A percentile compares a stretch with the other conserved stretches of the same genome.
Conservation (phyloP, 2,329 filamentous ascomycete species). For the Lojkania enalia region DNA sequence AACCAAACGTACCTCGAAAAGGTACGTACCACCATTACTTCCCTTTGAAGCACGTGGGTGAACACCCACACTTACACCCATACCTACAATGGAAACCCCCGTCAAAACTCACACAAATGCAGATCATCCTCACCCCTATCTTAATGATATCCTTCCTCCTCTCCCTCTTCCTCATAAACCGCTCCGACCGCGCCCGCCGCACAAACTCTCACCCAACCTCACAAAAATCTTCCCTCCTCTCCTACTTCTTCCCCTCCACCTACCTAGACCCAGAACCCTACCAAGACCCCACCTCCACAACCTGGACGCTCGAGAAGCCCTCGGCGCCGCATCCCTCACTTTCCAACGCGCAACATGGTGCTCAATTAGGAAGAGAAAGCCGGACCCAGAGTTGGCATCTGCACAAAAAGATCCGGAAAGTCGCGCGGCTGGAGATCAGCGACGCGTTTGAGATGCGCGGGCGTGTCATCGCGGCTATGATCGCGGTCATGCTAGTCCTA, state of each 20-base stretch:
- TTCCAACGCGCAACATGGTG: slow-evolving; percentile 8
- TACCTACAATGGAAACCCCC: background rate
- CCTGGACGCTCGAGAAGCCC: slow-evolving; percentile 21
- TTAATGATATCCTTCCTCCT: slow-evolving; percentile 67
- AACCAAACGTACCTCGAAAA: slow-evolving; percentile 30
- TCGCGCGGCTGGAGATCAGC: slow-evolving; percentile 64
- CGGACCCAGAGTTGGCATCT: slow-evolving; percentile 42
- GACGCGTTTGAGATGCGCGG: slow-evolving; percentile 66
- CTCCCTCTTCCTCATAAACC: slow-evolving; percentile 66
- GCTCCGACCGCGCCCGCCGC: slow-evolving; percentile 57
- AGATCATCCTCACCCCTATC: slow-evolving; percentile 63
- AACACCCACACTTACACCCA: background rate
- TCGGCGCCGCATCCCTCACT: slow-evolving; percentile 19
- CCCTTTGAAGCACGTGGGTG: background rate
- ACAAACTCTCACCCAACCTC: slow-evolving; percentile 38
- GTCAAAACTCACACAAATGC: background rate
- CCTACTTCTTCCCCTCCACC: slow-evolving; percentile 27
- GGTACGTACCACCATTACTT: slow-evolving; percentile 18
- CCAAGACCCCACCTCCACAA: slow-evolving; percentile 41
- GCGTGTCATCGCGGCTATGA: slow-evolving; percentile 57
- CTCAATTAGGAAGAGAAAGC: slow-evolving; percentile 19
- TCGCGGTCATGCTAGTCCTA: slow-evolving; percentile 30
- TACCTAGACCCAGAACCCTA: slow-evolving; percentile 51
- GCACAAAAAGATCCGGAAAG: slow-evolving; percentile 54
- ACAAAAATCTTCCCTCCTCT: slow-evolving; percentile 13